phyloP scores from a whole-genome alignment of 441 rosid species.

The Bocquillonia castaneifolia region DNA sequence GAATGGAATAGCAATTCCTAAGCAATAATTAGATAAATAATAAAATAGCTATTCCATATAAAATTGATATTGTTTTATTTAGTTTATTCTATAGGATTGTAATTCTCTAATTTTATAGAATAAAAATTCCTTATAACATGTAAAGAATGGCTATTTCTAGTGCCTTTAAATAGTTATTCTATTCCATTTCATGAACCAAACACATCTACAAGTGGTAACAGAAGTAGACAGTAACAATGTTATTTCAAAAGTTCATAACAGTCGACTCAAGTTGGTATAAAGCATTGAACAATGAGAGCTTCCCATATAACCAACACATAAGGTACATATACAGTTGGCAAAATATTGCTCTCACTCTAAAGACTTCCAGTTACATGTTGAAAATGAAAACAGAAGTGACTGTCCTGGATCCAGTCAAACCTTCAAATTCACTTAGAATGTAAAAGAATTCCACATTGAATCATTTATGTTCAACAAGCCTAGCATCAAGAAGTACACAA shows the following conservation, averaged over 20 bases:
- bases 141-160: too few species aligned
- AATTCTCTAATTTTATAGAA: too few species aligned
- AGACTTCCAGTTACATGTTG: not conserved
- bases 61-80: too few species aligned
- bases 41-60: too few species aligned
- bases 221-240: not conserved
- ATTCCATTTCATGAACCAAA: too few species aligned
- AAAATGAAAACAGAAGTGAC: not conserved
- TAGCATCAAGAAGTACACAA: not conserved
- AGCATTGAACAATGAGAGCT: not conserved
- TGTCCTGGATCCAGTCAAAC: not conserved
- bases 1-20: too few species aligned
- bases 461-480: not conserved
- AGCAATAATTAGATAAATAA: too few species aligned
- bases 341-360: not conserved
- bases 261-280: slow-evolving; percentile 6
- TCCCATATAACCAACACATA: slow-evolving; percentile 1
- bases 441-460: not conserved
- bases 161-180: too few species aligned
- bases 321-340: not conserved
- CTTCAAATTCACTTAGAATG: not conserved
- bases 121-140: too few species aligned
- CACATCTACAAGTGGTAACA: not conserved
- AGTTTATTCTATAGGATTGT: too few species aligned
- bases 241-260: not conserved